Conservation (phyloP, 352 stramenopile genomes). For the Albugo candida region DNA sequence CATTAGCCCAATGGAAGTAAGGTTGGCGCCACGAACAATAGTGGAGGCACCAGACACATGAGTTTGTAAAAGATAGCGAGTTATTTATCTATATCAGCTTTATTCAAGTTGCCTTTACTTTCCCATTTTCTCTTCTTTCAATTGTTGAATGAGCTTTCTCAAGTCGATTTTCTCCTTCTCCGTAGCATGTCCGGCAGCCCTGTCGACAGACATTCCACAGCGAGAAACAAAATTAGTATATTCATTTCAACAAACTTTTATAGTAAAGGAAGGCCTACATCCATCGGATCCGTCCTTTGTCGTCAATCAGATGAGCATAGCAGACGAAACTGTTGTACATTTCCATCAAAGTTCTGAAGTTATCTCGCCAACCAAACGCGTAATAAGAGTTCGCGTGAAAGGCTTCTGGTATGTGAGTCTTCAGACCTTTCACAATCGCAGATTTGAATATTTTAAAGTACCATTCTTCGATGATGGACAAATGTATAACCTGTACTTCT, state of each 20-base stretch:
- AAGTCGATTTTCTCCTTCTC: constrained; percentile 36
- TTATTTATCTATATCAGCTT: neutral
- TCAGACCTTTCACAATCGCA: constrained; percentile 41
- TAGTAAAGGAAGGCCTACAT: constrained; percentile 28
- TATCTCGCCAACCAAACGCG: constrained; percentile 59
- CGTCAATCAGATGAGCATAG: constrained; percentile 62
- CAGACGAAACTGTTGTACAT: constrained; percentile 78
- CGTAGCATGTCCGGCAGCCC: constrained; percentile 38
- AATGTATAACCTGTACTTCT: constrained; percentile 34
- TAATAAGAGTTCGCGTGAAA: constrained; percentile 33
- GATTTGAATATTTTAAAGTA: constrained; percentile 70
- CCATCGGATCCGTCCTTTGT: constrained; percentile 65
- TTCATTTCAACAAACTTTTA: too few species aligned
- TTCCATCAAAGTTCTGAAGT: constrained; percentile 60
- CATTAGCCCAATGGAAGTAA: neutral
- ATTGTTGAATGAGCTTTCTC: constrained; percentile 30
- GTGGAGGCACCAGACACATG: neutral
- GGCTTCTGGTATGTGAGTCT: constrained; percentile 22
- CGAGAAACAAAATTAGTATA: neutral
- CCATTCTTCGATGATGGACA: constrained; percentile 80
- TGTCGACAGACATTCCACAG: constrained; percentile 13
- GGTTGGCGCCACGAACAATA: constrained; percentile 1
- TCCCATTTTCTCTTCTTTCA: constrained; percentile 25
- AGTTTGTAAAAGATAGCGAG: too few species aligned
- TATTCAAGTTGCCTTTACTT: constrained; percentile 5